Evolutionary conservation across 257 asterid genomes (phyloP), one percentile per base, ranked within the genome.

Genomic region (Nicotiana tomentosiformis): DNA sequence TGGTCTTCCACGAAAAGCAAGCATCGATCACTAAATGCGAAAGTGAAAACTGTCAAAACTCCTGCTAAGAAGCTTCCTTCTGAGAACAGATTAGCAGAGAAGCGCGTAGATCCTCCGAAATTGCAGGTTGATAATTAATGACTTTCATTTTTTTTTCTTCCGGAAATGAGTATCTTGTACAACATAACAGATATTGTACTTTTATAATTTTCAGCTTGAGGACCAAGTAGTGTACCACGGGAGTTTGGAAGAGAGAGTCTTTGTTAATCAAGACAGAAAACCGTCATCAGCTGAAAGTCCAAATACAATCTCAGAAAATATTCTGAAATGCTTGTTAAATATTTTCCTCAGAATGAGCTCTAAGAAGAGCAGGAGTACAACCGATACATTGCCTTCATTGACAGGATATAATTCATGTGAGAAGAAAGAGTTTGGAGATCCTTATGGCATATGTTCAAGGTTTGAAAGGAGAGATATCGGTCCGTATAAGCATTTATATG

Each of bases 391-490:
- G 11, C 87, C 92, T 86, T 88, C 94, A 46, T 56, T 80, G 18
- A 33, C 89, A n/a, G 72, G 83, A 56, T 30, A 87, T 64, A 84
- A 81, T 81, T 87, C 91, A 77, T 86, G 87, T 1, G 91, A 86
- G 17, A 66, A 46, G 74, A 43, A 74, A 23, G 91, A 86, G 69
- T 88, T 88, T 82, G 90, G 84, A 86, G 97, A 93, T 84, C 98
- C 98, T 60, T 95, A 90, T 77, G 87, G 86, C 65, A 83, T 92
- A 77, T 88, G 89, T 76, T 84, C 92, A 1, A 87, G 87, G 83
- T 93, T 88, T 78, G 95, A 91, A 83, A 91, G 84, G 88, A 88
- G 92, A 82, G 95, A 95, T 64, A 84, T 92, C 53, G 98, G 98
- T 83, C 92, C 97, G 0, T 95, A 95, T 85, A 93, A 92, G 86